Evolutionary conservation across 495 filamentous ascomycete species (phyloP), one percentile per base, ranked within the genome.

Genomic region (Neurospora sp.): DNA sequence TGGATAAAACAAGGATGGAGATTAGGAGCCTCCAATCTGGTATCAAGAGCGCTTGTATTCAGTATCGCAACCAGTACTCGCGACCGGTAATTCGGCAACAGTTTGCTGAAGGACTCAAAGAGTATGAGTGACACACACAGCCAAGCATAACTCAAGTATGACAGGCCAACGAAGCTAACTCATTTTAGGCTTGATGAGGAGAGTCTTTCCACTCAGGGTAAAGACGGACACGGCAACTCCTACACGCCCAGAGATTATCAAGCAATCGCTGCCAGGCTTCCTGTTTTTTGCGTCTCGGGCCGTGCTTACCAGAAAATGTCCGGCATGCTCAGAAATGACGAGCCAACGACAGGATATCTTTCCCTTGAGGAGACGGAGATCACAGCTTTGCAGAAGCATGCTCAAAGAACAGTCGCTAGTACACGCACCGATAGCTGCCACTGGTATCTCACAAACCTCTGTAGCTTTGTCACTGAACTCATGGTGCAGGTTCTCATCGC

Each of bases 241-340:
- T 44, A 44, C 41, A 42, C 42, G 7, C 42, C 16, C 41, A 79
- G 88, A n/a, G 87, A 91, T 73, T 91, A 92, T 71, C 78, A 84
- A 2, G 77, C 87, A 65, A 76, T 91, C 6, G 88, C 87, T 0
- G 77, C 74, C 2, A 78, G 79, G 0, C 80, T 92, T 5, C 85
- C 85, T 0, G 89, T 91, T 4, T 92, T 91, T 75, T 91, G 89
- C 72, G 87, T 90, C 11, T 88, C 85, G 18, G 85, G 83, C 61
- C 79, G 82, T 41, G 88, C 84, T 0, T 91, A 89, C 73, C 88
- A 90, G 75, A 89, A 89, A 72, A 78, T 91, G 20, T 81, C 80
- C 39, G 87, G 87, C 5, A 83, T 86, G 10, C 74, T 89, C 6
- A 85, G 88, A 41, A 75, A 80, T 3, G 77, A 80, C 27, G 74